Evolutionary conservation across 441 rosid genomes (phyloP).

Genomic region (Flueggea neowawraea): DNA sequence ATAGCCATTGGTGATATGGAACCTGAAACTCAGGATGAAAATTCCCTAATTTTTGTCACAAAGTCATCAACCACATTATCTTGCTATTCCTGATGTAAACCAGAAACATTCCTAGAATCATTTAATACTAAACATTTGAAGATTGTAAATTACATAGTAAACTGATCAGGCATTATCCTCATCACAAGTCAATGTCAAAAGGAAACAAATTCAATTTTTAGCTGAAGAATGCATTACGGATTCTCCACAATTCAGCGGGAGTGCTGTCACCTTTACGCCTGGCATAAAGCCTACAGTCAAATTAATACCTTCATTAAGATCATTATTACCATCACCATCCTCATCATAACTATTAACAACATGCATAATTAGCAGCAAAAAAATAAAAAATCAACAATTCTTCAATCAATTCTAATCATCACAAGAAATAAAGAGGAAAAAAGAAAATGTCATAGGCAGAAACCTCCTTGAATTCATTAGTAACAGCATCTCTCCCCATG

Average conservation of each 20-base stretch:
- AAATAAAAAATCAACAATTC: not conserved
- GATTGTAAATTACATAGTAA: too few relatives aligned
- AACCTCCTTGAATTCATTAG: conserved; percentile 61
- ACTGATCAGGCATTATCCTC: too few relatives aligned
- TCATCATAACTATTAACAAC: not conserved
- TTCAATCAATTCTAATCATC: not conserved
- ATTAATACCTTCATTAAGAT: conserved; percentile 29
- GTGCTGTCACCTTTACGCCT: conserved; percentile 71
- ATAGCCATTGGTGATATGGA: conserved; percentile 54
- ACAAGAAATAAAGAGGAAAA: not conserved
- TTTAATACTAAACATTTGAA: too few relatives aligned
- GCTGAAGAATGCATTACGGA: conserved; percentile 1
- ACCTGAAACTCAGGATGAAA: conserved; percentile 47
- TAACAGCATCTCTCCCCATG: conserved; percentile 61
- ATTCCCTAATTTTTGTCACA: conserved; percentile 57
- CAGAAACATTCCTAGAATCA: too few relatives aligned
- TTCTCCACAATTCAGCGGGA: conserved; percentile 30
- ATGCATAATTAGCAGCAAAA: not conserved
- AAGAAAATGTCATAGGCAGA: not conserved
- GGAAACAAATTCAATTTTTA: too few relatives aligned
- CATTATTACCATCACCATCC: conserved; percentile 3
- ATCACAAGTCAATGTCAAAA: too few relatives aligned
- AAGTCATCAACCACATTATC: conserved; percentile 42
- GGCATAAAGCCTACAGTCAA: conserved; percentile 83
- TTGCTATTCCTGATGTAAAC: conserved; percentile 31